Evolutionary conservation across 2,329 filamentous ascomycete species (phyloP), one percentile per base, ranked within the genome.

Genomic region (Rhinocladiella similis): DNA sequence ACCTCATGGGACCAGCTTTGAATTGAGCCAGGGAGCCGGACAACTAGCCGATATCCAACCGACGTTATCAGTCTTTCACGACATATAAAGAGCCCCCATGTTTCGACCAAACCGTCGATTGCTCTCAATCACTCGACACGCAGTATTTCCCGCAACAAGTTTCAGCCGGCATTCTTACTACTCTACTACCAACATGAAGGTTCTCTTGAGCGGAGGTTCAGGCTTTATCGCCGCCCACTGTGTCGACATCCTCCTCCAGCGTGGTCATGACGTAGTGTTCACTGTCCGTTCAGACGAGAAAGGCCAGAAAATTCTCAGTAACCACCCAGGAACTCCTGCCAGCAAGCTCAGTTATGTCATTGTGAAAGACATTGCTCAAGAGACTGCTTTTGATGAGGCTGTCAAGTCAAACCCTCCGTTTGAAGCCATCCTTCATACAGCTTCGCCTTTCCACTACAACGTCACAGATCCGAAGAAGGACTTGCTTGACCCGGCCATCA

Each of bases 361-460:
- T 57, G 88, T 95, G 12, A 79, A 84, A 47, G 88, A 95, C 63
- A 86, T 95, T 62, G 86, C 87, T 0, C 68, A 84, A 60, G 80
- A 84, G 19, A 82, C 82, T 16, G 89, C 88, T 20, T 95, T 94
- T 63, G 82, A 88, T 55, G 72, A 81, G 69, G 83, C 81, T 14
- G 79, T 86, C 47, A 75, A 83, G 61, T 84, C 82, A 14, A 76
- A 82, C 53, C 83, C 83, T 0, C 82, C 84, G 0, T 89, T 93
- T 60, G 86, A 90, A 65, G 85, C 82, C 45, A 87, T 93, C 47
- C 79, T 91, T 50, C 87, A 91, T 69, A 90, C 87, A 5, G 87
- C 88, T 1, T 86, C 83, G 0, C 89, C 90, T 0, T 92, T 89
- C 75, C 86, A 89, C 65, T 82, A 85, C 68, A 87, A 87, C 33